phyloP scores from a whole-genome alignment of 345 rosid genomes.

The Punica granatum region DNA sequence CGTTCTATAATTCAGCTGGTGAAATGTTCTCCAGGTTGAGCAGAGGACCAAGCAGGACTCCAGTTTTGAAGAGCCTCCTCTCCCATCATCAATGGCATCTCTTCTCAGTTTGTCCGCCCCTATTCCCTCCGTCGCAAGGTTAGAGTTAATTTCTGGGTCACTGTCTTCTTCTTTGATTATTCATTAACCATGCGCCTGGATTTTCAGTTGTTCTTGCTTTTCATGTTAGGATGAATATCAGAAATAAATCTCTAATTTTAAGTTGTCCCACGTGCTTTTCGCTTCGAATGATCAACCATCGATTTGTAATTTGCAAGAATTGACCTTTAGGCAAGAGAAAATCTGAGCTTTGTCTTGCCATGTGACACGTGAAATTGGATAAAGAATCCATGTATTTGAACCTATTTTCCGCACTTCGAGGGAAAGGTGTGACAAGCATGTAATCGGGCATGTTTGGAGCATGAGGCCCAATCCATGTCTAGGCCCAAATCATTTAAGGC shows the following conservation, averaged over 20 bases:
- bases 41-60: too few relatives aligned
- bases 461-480: too few relatives aligned
- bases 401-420: too few relatives aligned
- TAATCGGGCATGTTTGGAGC: too few relatives aligned
- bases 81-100: slow-evolving; percentile 51
- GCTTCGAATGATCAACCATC: neutral
- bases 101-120: slow-evolving; percentile 38
- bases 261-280: neutral
- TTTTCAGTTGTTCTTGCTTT: neutral
- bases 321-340: neutral
- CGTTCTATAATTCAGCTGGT: too few relatives aligned
- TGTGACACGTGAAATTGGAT: too few relatives aligned
- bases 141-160: neutral
- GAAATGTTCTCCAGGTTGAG: too few relatives aligned
- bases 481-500: too few relatives aligned
- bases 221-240: neutral
- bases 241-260: neutral
- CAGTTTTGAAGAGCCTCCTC: too few relatives aligned
- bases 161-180: neutral
- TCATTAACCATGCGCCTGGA: neutral
- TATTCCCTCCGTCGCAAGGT: slow-evolving; percentile 45
- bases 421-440: too few relatives aligned
- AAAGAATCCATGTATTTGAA: too few relatives aligned
- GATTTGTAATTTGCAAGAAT: neutral
- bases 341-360: neutral